A percentile compares a stretch with the other conserved stretches of the same genome.
These are phyloP conservation scores for Leptomonas pyrrhocoris DNA, from an alignment of 208 protist genomes.

Conservation along the genomic window DNA sequence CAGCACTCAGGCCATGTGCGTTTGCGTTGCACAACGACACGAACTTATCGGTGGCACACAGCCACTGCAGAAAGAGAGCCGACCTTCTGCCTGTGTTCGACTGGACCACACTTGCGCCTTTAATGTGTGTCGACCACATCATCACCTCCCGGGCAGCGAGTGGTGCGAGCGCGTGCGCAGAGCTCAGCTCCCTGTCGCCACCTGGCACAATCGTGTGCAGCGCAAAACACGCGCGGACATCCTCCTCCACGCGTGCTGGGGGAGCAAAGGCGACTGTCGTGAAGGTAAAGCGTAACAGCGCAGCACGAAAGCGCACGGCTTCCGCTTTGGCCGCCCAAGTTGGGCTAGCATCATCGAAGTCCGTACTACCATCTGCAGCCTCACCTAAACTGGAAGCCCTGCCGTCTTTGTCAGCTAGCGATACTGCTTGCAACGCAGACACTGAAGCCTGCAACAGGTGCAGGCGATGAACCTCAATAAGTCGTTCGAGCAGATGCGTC, in stretches of 20 bases:
- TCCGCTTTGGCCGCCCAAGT: background rate
- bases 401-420: background rate
- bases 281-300: conserved; percentile 7
- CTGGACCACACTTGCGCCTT: background rate
- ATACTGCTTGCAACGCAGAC: background rate
- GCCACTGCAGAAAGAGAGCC: conserved; percentile 7
- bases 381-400: background rate
- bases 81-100: background rate
- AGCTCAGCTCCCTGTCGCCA: background rate
- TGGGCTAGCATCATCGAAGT: background rate
- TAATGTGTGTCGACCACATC: conserved; percentile 2
- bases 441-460: background rate
- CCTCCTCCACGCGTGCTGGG: background rate
- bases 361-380: background rate
- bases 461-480: background rate
- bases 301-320: background rate
- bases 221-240: background rate
- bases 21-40: background rate
- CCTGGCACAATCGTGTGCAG: background rate
- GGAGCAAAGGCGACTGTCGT: conserved; percentile 9
- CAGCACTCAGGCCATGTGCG: background rate
- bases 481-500: conserved; percentile 9
- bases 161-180: background rate
- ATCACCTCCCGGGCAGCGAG: conserved; percentile 9
- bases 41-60: background rate